Evolutionary conservation across 208 protist species (phyloP).

Genomic region (Trypanosomatidae sp.): DNA sequence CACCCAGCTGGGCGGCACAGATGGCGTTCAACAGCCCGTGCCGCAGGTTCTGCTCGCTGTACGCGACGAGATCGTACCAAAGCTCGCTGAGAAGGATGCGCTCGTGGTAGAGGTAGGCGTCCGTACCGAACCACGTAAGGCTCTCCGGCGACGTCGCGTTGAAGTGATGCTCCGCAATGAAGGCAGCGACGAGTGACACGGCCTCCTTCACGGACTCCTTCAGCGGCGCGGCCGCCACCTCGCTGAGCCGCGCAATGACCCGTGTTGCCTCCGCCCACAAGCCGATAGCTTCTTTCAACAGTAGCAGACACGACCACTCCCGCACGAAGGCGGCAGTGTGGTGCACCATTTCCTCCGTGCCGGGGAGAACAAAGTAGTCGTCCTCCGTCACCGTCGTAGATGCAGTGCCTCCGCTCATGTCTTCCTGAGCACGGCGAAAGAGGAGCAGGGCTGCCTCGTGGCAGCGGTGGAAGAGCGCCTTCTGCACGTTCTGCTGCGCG

Average conservation of each 20-base stretch:
- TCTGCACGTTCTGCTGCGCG: constrained; percentile 77
- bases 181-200: constrained; percentile 63
- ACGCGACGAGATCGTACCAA: constrained; percentile 71
- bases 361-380: constrained; percentile 77
- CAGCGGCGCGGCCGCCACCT: constrained; percentile 39
- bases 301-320: constrained; percentile 82
- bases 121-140: constrained; percentile 44
- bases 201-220: constrained; percentile 47
- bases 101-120: constrained; percentile 78
- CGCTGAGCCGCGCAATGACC: constrained; percentile 57
- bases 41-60: constrained; percentile 50
- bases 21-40: constrained; percentile 67
- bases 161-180: constrained; percentile 62
- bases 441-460: constrained; percentile 80
- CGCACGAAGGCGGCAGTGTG: constrained; percentile 79
- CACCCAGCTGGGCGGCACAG: constrained; percentile 69
- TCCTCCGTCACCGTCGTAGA: constrained; percentile 53
- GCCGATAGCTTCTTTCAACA: constrained; percentile 84
- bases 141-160: constrained; percentile 37
- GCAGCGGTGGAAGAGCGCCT: constrained; percentile 82
- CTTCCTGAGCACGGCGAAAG: constrained; percentile 63
- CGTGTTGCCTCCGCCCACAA: constrained; percentile 71
- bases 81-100: constrained; percentile 83
- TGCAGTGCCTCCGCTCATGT: constrained; percentile 2
- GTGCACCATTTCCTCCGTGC: constrained; percentile 65